Percentiles rank a stretch among this genome's conserved stretches.
Evolutionary conservation across 345 rosid species (phyloP).

Genomic region (Camelina hispida): DNA sequence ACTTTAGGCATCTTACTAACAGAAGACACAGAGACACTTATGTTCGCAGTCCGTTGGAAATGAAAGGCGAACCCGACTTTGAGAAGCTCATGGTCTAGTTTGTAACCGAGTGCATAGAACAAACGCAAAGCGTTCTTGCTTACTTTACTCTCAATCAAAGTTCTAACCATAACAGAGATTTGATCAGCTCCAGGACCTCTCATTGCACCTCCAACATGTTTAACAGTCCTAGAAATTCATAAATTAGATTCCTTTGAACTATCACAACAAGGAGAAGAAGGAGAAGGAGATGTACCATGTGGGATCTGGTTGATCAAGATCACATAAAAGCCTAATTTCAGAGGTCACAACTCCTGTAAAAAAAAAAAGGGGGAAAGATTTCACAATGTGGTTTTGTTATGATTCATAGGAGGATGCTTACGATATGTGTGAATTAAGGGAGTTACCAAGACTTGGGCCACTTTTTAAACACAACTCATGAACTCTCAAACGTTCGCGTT

Average conservation of each 20-base stretch:
- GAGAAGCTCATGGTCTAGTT: slow-evolving; percentile 88
- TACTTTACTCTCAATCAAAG: slow-evolving; percentile 91
- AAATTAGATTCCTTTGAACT: not conserved
- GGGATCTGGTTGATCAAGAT: slow-evolving; percentile 87
- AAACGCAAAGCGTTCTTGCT: slow-evolving; percentile 86
- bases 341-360: slow-evolving; percentile 65
- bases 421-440: not conserved
- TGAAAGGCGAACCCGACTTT: slow-evolving; percentile 90
- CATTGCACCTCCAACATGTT: slow-evolving; percentile 92
- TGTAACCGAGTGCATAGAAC: slow-evolving; percentile 85
- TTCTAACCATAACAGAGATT: slow-evolving; percentile 80
- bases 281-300: slow-evolving; percentile 58
- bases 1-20: slow-evolving; percentile 81
- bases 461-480: slow-evolving; percentile 91
- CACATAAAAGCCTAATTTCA: slow-evolving; percentile 86
- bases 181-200: slow-evolving; percentile 96
- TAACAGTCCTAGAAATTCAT: slow-evolving; percentile 65
- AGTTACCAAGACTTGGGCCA: slow-evolving; percentile 72
- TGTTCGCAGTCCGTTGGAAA: slow-evolving; percentile 77
- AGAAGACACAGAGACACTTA: slow-evolving; percentile 81
- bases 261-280: not conserved
- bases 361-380: slow-evolving; percentile 10
- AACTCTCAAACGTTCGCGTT: slow-evolving; percentile 77
- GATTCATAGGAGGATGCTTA: not conserved
- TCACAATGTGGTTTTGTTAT: not conserved